Percentiles rank a stretch among this genome's conserved stretches.
These are phyloP conservation scores for Colletotrichum tabaci DNA, from an alignment of 2,329 filamentous ascomycete species.

Conservation along the genomic window DNA sequence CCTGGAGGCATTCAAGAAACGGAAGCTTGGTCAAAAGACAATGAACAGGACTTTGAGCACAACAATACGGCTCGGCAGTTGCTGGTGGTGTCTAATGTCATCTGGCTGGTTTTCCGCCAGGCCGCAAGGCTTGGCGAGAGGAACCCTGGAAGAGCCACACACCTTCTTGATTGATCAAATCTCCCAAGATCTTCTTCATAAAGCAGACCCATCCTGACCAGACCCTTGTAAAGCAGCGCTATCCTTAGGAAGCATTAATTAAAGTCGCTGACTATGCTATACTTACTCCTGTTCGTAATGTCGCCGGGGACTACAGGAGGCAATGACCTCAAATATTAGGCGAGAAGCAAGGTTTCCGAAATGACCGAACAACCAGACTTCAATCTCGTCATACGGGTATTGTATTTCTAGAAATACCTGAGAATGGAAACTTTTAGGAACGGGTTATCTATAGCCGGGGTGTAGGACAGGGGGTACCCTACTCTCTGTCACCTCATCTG, in stretches of 20 bases:
- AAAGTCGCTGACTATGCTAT: background rate
- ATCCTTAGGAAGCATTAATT: background rate
- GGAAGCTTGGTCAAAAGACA: background rate
- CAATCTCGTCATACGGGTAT: background rate
- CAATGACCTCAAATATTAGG: background rate
- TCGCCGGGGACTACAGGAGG: no score
- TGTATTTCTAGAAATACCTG: background rate
- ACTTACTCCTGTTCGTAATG: background rate
- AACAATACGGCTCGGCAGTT: background rate
- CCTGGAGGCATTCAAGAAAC: background rate
- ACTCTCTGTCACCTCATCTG: background rate
- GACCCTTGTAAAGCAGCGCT: background rate
- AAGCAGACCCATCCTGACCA: background rate
- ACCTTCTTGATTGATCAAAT: background rate
- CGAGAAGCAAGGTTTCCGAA: background rate
- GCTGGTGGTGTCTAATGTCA: background rate
- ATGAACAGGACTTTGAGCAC: background rate
- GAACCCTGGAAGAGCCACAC: background rate
- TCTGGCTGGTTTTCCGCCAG: background rate
- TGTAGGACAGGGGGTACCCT: background rate
- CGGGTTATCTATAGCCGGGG: background rate
- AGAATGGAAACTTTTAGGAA: background rate
- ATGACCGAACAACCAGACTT: background rate
- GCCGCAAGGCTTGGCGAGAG: background rate
- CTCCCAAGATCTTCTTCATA: background rate